Base-by-base conservation (phyloP, 345 rosid genomes). In the Euphorbia lathyris region DNA sequence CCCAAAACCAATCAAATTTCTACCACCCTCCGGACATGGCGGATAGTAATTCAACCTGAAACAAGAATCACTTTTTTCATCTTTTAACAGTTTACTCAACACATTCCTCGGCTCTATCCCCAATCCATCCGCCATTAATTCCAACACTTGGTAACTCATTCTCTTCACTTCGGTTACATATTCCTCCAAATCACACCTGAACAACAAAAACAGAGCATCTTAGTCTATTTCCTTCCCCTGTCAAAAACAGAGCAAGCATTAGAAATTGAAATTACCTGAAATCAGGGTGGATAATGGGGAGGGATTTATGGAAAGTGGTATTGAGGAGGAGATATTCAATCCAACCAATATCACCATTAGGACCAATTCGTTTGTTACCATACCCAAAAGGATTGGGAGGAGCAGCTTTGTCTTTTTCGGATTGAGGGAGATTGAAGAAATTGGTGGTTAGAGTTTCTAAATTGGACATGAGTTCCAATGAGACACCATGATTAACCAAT, bases 301-400 rank as follows among this genome's bases (percentile, higher is more conserved):
- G 82, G 47, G 84, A 65, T 63, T 75, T 66, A 20, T 36, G 67
- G 42, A 72, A 72, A 50, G 79, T 81, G 65, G 87, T 72, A 60
- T 81, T 81, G 61, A 92, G 83, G 64, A 92, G 82, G 65, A 92
- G 83, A 70, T 80, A 82, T 55, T 90, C 98, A 50, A 92, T 81
- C 95, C 94, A 87, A 23, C 98, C 98, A 20, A 88, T 81, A 67
- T 92, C 96, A 22, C 91, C 96, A 22, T 85, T 88, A 0, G 30
- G 72, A 27, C 98, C 98, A 69, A 92, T 92, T 61, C 81, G 76
- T 50, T 76, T 85, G 79, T 67, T 84, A 29, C 95, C 96, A 47
- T 92, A 92, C 34, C 98, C 98, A 53, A 80, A 88, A 7, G 95
- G 98, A 70, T 78, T 62, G n/a, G 89, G 86, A n/a, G 96, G 97